These are phyloP conservation scores for Arthrobotrys sinensis DNA, from an alignment of 2,329 filamentous ascomycete genomes.

Conservation along the genomic window DNA sequence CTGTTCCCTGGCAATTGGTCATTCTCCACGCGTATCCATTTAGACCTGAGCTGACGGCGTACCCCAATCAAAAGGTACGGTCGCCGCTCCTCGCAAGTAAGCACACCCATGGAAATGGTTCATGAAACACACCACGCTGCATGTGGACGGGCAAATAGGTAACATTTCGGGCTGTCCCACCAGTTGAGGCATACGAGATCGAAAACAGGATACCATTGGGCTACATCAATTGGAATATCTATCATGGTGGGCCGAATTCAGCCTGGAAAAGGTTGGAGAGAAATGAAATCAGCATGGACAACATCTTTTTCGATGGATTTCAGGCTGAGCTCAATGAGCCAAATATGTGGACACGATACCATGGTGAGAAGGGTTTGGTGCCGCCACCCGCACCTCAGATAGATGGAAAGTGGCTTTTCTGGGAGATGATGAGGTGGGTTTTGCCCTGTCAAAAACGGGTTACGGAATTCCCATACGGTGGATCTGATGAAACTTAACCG, in stretches of 20 bases:
- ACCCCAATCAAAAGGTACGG: constrained; percentile 70
- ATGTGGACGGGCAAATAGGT: background rate
- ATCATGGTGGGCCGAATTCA: constrained; percentile 81
- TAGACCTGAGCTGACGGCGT: background rate
- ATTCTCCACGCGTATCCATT: background rate
- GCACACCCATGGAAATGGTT: constrained; percentile 21
- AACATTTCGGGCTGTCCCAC: background rate
- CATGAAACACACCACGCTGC: background rate
- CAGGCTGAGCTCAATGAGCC: constrained; percentile 79
- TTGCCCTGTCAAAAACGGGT: constrained; percentile 65
- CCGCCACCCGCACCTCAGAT: constrained; percentile 78
- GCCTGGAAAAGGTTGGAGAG: constrained; percentile 91
- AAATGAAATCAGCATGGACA: constrained; percentile 83
- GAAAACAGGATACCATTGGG: constrained; percentile 82
- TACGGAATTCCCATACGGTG: constrained; percentile 11
- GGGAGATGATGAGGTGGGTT: constrained; percentile 87
- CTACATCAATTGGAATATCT: constrained; percentile 93
- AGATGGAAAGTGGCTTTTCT: constrained; percentile 85
- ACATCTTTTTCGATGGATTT: constrained; percentile 82
- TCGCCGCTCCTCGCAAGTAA: constrained; percentile 87
- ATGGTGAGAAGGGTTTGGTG: constrained; percentile 65
- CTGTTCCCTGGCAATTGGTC: background rate
- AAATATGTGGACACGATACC: constrained; percentile 79
- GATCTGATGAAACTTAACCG: constrained; percentile 38
- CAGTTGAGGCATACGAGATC: constrained; percentile 85